Base-by-base conservation (phyloP, 768 basidiomycete genomes). In the Terana coerulea region DNA sequence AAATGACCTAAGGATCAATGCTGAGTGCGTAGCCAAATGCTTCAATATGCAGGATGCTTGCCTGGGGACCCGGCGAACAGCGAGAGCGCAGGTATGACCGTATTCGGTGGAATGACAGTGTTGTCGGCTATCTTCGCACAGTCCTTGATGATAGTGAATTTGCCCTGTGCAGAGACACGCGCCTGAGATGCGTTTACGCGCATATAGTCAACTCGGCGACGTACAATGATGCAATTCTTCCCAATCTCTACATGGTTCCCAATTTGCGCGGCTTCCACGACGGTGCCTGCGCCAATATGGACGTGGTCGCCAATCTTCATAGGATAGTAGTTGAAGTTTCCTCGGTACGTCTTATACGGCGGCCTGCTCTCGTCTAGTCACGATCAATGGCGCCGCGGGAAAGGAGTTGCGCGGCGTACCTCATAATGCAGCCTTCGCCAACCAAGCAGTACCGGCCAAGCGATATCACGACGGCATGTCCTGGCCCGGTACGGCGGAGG, bases 291-390 rank as follows among this genome's bases (percentile, higher is more conserved):
- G 14, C 95, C 95, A 39, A 99, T 91, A 55, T 95, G 87, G 21
- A 98, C 97, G 64, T 91, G 84, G 69, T 98, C 95, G 2, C 92
- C 91, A 9, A 99, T 84, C 66, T 95, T 93, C 86, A 98, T 92
- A 5, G 95, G 95, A 63, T 98, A 98, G 70, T 95, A 98, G 64
- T 98, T 97, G 75, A 92, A 91, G 56, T 88, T 85, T 54, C 88
- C 89, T 46, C 90, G 82, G 66, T 92, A 93, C 0, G 90, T 92
- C 69, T 92, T 91, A 67, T 91, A 90, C 3, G 89, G 91, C 9
- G 89, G 91, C 56, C 89, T 89, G 37, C 21, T 43, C 36, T 19
- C 24, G 3, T 21, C 26, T n/a, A 34, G 22, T 4, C n/a, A n/a
- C n/a, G n/a, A n/a, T n/a, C 3, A 26, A 11, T 29, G 15, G 28